Evolutionary conservation across 2,329 filamentous ascomycete genomes (phyloP).

Genomic region (Magnaporthales sp.): DNA sequence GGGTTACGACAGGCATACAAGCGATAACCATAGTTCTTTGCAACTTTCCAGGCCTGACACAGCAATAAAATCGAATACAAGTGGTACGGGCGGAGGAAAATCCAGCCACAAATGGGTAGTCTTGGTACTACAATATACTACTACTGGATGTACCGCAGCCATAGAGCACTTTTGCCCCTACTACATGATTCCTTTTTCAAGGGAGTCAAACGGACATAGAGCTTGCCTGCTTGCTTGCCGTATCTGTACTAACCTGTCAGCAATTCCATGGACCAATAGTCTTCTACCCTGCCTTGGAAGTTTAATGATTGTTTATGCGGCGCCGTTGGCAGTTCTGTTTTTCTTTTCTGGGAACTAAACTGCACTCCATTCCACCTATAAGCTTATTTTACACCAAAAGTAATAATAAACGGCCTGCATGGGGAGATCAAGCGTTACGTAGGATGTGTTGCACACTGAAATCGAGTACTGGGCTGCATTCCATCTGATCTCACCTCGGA

Average conservation of each 20-base stretch:
- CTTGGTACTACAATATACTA: not conserved
- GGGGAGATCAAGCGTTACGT: not conserved
- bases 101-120: not conserved
- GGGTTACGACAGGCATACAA: not conserved
- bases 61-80: not conserved
- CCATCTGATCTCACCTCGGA: not conserved
- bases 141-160: not conserved
- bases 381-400: not conserved
- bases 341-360: not conserved
- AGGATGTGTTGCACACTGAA: not conserved
- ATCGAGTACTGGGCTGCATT: not conserved
- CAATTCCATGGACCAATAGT: not conserved
- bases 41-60: not conserved
- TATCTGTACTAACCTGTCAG: not conserved
- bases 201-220: not conserved
- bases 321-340: not conserved
- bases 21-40: not conserved
- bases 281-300: not conserved
- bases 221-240: not conserved
- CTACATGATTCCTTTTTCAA: not conserved
- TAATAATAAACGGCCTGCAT: not conserved
- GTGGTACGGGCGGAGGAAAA: not conserved
- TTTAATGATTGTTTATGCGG: not conserved
- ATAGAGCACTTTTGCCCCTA: not conserved
- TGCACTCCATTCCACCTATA: not conserved